Percentiles rank a stretch among this genome's conserved stretches.
These are phyloP conservation scores for Hypoxylon fragiforme DNA, from an alignment of 495 filamentous ascomycete genomes.

Conservation along the genomic window DNA sequence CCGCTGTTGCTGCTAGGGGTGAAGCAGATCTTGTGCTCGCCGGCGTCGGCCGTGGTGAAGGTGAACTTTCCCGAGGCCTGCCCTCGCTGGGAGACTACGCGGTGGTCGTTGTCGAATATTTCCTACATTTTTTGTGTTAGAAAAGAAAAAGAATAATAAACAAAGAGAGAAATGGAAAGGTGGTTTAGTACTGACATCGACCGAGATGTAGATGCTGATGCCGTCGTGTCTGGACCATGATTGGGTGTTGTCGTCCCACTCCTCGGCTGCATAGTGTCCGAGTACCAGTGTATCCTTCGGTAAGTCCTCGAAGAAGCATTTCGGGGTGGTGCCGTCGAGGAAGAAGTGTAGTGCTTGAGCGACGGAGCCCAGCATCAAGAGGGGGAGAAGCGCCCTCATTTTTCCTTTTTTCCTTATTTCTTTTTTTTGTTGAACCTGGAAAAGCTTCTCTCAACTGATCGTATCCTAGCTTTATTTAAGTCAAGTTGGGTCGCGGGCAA, in stretches of 20 bases:
- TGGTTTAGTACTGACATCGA: constrained; percentile 69
- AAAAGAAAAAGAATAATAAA: neutral
- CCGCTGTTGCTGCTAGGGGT: constrained; percentile 68
- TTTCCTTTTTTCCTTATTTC: neutral
- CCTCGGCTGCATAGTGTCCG: constrained; percentile 82
- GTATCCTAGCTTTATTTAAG: no score
- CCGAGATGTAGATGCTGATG: constrained; percentile 83
- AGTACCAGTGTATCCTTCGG: constrained; percentile 96
- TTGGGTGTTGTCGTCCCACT: constrained; percentile 68
- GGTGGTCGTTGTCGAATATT: constrained; percentile 97
- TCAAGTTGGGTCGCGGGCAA: neutral
- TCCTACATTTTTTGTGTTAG: constrained; percentile 54
- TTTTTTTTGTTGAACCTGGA: no score
- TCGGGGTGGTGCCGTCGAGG: constrained; percentile 77
- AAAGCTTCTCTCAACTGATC: no score
- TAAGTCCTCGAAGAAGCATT: constrained; percentile 98
- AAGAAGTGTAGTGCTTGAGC: constrained; percentile 92
- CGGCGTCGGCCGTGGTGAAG: constrained; percentile 90
- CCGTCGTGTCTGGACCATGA: constrained; percentile 69
- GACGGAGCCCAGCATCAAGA: constrained; percentile 53
- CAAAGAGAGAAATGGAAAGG: constrained; percentile 12
- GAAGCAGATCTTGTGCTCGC: constrained; percentile 94
- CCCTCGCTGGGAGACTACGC: constrained; percentile 85
- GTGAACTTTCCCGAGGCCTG: constrained; percentile 81
- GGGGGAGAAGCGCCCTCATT: constrained; percentile 55